phyloP scores from a whole-genome alignment of 2,329 filamentous ascomycete genomes.

The Talaromyces sp. region DNA sequence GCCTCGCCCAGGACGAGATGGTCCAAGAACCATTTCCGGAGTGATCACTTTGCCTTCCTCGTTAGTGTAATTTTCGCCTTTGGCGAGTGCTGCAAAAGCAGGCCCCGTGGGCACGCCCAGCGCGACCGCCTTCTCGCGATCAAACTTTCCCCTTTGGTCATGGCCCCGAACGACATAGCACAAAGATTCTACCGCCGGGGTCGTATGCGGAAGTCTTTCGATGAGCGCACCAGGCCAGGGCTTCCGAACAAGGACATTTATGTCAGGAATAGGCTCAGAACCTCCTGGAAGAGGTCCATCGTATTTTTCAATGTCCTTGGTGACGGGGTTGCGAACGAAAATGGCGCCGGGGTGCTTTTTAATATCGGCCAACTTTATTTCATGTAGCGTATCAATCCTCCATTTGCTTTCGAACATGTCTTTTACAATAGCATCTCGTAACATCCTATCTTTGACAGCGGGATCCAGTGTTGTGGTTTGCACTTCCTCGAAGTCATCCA shows the following conservation, averaged over 20 bases:
- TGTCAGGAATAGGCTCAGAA: conserved; percentile 51
- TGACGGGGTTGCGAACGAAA: conserved; percentile 60
- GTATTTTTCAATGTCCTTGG: conserved; percentile 66
- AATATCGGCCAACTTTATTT: conserved; percentile 63
- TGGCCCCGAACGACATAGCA: conserved; percentile 83
- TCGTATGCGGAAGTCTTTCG: conserved; percentile 62
- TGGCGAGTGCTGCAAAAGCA: conserved; percentile 58
- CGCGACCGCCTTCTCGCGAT: conserved; percentile 58
- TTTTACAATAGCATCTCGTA: conserved; percentile 60
- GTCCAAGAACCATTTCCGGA: conserved; percentile 79
- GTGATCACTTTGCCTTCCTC: conserved; percentile 66
- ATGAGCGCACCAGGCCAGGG: conserved; percentile 74
- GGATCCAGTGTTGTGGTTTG: conserved; percentile 15
- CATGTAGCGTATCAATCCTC: conserved; percentile 65
- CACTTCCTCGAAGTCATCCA: conserved; percentile 44
- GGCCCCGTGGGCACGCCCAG: conserved; percentile 60
- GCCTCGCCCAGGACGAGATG: conserved; percentile 63
- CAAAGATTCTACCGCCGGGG: conserved; percentile 63
- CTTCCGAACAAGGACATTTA: conserved; percentile 66
- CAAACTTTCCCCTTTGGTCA: conserved; percentile 75
- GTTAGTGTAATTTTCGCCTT: conserved; percentile 60
- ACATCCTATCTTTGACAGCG: conserved; percentile 40
- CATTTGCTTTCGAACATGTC: conserved; percentile 77
- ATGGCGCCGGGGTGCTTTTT: conserved; percentile 63
- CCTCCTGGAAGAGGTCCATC: conserved; percentile 60